Base-by-base conservation (phyloP, 163 green algal species). In the Volvox carteri region DNA sequence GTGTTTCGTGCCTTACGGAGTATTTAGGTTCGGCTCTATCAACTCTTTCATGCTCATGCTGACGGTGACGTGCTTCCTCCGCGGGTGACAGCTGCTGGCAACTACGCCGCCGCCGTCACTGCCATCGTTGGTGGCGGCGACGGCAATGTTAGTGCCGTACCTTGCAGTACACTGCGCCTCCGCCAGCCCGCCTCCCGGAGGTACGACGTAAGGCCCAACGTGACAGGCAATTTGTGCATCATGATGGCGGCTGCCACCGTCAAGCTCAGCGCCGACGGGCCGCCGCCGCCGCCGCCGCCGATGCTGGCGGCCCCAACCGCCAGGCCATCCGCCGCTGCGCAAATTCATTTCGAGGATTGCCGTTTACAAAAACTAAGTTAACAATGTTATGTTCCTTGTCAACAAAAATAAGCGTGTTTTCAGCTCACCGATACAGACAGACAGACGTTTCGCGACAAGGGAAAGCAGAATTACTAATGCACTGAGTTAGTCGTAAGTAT, bases 161-260 rank as follows among this genome's bases (percentile, higher is more conserved):
- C 90, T 44, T 44, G 56, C 19, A 90, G 84, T 23, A 91, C 75
- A 41, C 67, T 87, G 2, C 25, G n/a, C 65, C 79, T 88, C 7
- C 28, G n/a, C 94, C 91, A 95, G 1, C 87, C 52, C 35, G 76
- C 87, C 23, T 35, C 42, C 48, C 88, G 74, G 39, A 96, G 88
- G 90, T 92, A 96, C 23, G 93, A 80, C 37, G 77, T 79, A 14
- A 96, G 87, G 0, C 94, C 94, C 54, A 94, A 92, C 7, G 93
- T 88, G 56, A 95, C 94, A 6, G 94, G 94, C 37, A 89, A 87
- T 88, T 95, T 96, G 92, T 96, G 93, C 42, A 93, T 65, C 52
- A 91, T 52, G 46, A 93, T 91, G 42, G 91, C 88, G 37, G 80
- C 39, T 4, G 56, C 88, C 23, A 93, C 85, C 25, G 30, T 41